Percentiles rank a stretch among this genome's conserved stretches.
Evolutionary conservation across 169 alveolate genomes (phyloP).

Genomic region (Eimeria acervulina): DNA sequence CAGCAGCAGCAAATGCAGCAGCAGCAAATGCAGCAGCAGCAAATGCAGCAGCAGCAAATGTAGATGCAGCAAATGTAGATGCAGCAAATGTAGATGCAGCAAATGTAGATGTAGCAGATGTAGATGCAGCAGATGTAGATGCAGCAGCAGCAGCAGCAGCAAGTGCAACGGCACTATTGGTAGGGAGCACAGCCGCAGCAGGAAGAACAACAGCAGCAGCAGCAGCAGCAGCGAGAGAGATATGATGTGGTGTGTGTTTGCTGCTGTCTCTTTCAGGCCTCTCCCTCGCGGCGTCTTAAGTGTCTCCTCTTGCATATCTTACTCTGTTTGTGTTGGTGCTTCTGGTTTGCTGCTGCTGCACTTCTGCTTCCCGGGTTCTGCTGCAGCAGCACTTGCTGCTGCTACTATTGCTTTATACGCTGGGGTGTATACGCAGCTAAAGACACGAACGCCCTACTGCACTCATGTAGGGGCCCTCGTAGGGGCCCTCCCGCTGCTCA

Average conservation of each 20-base stretch:
- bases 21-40: slow-evolving; percentile 1
- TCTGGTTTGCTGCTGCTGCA: slow-evolving; percentile 15
- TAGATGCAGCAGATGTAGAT: neutral
- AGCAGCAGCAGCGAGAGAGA: neutral
- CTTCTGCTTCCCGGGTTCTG: neutral
- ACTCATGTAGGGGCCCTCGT: slow-evolving; percentile 29
- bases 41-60: neutral
- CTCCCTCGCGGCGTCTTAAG: neutral
- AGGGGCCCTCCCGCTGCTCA: slow-evolving; percentile 32
- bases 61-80: too few relatives aligned
- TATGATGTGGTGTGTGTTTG: neutral
- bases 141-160: neutral
- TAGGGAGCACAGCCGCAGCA: neutral
- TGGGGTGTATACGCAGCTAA: slow-evolving; percentile 9
- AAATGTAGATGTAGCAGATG: neutral
- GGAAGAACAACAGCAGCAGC: neutral
- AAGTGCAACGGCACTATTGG: neutral
- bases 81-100: too few relatives aligned
- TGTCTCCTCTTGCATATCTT: neutral
- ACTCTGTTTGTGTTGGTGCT: neutral
- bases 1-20: slow-evolving; percentile 1
- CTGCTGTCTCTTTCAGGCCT: neutral
- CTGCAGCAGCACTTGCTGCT: slow-evolving; percentile 17
- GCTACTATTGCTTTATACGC: neutral
- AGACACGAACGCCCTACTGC: neutral